Percentiles rank a stretch among this genome's conserved stretches.
These are phyloP conservation scores for Daldinia decipiens DNA, from an alignment of 495 filamentous ascomycete species.

Conservation along the genomic window DNA sequence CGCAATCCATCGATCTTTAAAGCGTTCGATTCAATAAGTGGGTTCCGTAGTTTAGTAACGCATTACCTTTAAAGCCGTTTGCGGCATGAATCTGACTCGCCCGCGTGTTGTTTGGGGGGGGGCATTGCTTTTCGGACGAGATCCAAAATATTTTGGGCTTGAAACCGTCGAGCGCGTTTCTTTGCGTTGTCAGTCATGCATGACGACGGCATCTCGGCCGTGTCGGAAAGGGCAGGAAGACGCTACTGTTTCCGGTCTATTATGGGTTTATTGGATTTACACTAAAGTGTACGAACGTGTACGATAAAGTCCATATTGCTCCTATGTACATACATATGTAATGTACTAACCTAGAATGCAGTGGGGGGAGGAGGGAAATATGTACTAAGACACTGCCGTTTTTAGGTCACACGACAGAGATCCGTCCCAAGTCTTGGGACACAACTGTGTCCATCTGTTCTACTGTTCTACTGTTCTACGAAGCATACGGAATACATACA, in stretches of 20 bases:
- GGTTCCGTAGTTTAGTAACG: slow-evolving; percentile 6
- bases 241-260: slow-evolving; percentile 37
- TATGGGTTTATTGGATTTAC: not conserved
- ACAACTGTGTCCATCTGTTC: not conserved
- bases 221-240: slow-evolving; percentile 30
- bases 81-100: slow-evolving; percentile 28
- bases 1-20: slow-evolving; percentile 10
- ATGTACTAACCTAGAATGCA: slow-evolving; percentile 42
- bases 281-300: slow-evolving; percentile 1
- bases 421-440: slow-evolving; percentile 17
- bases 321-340: too few relatives aligned
- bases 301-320: not conserved
- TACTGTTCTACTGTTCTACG: slow-evolving; percentile 27
- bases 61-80: slow-evolving; percentile 22
- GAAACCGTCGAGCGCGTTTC: slow-evolving; percentile 40
- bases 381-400: slow-evolving; percentile 35
- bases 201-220: slow-evolving; percentile 33
- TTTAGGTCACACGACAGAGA: slow-evolving; percentile 43
- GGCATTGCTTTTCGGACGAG: slow-evolving; percentile 18
- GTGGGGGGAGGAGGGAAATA: slow-evolving; percentile 15
- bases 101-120: slow-evolving; percentile 30
- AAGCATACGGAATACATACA: too few relatives aligned
- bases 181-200: slow-evolving; percentile 40
- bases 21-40: slow-evolving; percentile 22
- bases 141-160: slow-evolving; percentile 35